Conservation (phyloP, 2,329 filamentous ascomycete genomes). For the Phialocephala subalpina region DNA sequence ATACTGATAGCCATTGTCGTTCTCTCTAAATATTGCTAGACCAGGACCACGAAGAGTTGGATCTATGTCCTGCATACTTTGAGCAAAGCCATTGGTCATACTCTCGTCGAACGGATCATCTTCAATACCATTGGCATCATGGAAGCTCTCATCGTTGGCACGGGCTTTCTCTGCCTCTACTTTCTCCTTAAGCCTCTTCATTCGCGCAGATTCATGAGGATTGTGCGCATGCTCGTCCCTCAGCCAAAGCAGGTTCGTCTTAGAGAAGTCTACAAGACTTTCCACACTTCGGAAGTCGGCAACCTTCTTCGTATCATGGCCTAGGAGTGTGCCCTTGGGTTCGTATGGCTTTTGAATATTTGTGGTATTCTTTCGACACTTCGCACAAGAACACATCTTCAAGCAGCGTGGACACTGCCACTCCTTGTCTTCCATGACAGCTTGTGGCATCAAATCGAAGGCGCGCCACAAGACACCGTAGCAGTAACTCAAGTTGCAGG, state of each 20-base stretch:
- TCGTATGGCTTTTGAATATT: constrained; percentile 80
- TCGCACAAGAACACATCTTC: constrained; percentile 85
- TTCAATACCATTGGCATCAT: constrained; percentile 22
- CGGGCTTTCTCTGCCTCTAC: constrained; percentile 43
- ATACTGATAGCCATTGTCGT: constrained; percentile 23
- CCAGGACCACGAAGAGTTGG: constrained; percentile 36
- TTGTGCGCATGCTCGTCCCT: constrained; percentile 62
- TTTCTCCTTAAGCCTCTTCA: constrained; percentile 44
- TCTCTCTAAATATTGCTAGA: constrained; percentile 1
- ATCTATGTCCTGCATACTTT: constrained; percentile 40
- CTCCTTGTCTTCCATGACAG: constrained; percentile 78
- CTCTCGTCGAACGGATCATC: constrained; percentile 26
- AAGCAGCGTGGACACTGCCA: constrained; percentile 93
- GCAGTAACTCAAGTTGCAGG: constrained; percentile 82
- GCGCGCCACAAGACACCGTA: constrained; percentile 93
- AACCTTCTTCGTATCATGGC: constrained; percentile 89
- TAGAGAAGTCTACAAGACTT: constrained; percentile 86
- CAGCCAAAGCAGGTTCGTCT: constrained; percentile 88
- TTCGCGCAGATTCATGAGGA: constrained; percentile 49
- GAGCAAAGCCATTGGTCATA: constrained; percentile 9
- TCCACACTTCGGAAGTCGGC: constrained; percentile 93
- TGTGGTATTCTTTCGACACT: constrained; percentile 64
- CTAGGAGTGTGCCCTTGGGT: constrained; percentile 86
- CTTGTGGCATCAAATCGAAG: constrained; percentile 88
- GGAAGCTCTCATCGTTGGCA: constrained; percentile 37